Base-by-base conservation (phyloP, 2,329 filamentous ascomycete species). In the Neocatenulostroma microsporum region DNA sequence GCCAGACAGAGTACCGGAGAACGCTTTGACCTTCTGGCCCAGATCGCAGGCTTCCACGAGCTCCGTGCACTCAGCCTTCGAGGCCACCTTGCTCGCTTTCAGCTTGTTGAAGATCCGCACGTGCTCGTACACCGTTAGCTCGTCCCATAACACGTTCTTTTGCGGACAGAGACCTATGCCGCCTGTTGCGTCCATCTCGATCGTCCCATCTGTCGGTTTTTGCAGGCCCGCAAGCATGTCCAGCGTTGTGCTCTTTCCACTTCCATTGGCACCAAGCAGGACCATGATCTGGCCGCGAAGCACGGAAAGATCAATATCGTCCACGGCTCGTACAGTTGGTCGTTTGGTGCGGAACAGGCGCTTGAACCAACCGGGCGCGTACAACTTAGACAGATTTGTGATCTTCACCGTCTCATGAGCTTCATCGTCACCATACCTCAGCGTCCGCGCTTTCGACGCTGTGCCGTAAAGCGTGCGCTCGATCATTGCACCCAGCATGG, bases 71-170 rank as follows among this genome's bases (percentile, higher is more conserved):
- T 80, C 69, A 0, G 73, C 64, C 30, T 73, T 73, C 3, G 67
- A 68, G 14, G 82, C 79, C 11, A 80, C 76, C 1, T 68, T 65
- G 64, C 62, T 72, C 0, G 81, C 74, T 55, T 95, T 95, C 32
- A 95, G 69, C 30, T 72, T 70, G 57, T 91, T 89, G 66, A 94
- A 94, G 33, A 94, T 84, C 8, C 66, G 64, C 12, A 94, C 77
- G 52, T 94, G 88, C 58, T 94, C 86, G 51, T 79, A 76, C 0
- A 94, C 86, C 0, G 84, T 93, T 37, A 95, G 64, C 40, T 87
- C 80, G 49, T 89, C 82, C 87, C 88, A 95, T 21, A 95, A 72
- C 5, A 95, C 88, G 50, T 95, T 95, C 67, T 89, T 88, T 57
- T 95, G 88, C 0, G 88, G 88, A 39, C 86, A 89, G 27, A 94